Base-by-base conservation (phyloP, 2,329 filamentous ascomycete species). In the Penicillium sp. region DNA sequence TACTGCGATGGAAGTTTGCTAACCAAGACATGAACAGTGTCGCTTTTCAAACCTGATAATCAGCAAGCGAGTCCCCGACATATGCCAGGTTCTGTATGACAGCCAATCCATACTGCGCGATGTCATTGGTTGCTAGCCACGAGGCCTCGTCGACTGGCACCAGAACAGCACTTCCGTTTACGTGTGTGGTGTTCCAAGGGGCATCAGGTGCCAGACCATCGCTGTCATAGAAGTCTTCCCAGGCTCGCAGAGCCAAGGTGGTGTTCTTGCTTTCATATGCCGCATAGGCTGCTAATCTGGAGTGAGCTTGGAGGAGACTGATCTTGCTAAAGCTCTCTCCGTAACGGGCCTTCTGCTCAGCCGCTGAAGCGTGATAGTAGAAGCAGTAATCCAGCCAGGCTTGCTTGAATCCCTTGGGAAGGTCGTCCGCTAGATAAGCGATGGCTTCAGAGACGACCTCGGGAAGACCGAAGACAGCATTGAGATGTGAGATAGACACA, bases 321-420 rank as follows among this genome's bases (percentile, higher is more conserved):
- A 80, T 56, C 3, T 57, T 75, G n/a, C 78, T 71, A 53, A 82
- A 86, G 44, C 69, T 68, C 1, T 65, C 64, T 6, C 83, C 83
- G 57, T 85, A 86, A 0, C 82, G 76, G 1, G 77, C 75, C 2
- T 62, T 67, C 65, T 86, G 83, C 68, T 85, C 81, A 0, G 70
- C 76, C 0, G 69, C 67, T 0, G 74, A 62, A 0, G 81, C 83
- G 8, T 75, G 73, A 61, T 83, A 86, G 68, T 83, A 85, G 64
- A 80, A 81, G 63, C 82, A 83, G 68, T 86, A 86, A 47, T 86
- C 83, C 1, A 85, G 69, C 79, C 83, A 86, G 0, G 78, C 81
- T 6, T 79, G 67, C 46, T 80, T 73, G 64, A 86, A 85, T 0
- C 77, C 77, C 8, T 72, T 61, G 0, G 83, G 81, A 0, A 78